phyloP scores from a whole-genome alignment of 352 stramenopile species.

The Saprolegnia parasitica region DNA sequence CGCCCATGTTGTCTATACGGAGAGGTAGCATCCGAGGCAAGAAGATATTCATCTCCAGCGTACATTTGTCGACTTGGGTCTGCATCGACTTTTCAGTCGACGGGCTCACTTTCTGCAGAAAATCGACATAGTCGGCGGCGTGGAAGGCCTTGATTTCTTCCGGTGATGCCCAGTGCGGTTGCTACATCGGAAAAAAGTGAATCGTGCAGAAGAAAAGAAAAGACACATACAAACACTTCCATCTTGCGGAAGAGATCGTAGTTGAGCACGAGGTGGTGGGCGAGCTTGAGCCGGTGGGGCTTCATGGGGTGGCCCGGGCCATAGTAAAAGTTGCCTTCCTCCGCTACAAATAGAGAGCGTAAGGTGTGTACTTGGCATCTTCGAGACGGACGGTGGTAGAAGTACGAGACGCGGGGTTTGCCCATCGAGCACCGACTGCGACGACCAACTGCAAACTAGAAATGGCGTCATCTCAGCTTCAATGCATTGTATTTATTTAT shows the following conservation, averaged over 20 bases:
- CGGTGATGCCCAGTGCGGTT: constrained; percentile 70
- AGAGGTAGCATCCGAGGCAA: background rate
- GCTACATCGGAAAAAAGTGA: constrained; percentile 34
- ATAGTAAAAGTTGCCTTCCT: constrained; percentile 98
- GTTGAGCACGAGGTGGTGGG: constrained; percentile 97
- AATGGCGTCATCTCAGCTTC: background rate
- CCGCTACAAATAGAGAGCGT: constrained; percentile 44
- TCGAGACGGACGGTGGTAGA: constrained; percentile 70
- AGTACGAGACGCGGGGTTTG: constrained; percentile 82
- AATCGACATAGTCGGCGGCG: constrained; percentile 97
- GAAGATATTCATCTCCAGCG: constrained; percentile 22
- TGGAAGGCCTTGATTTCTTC: constrained; percentile 98
- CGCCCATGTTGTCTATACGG: constrained; percentile 90
- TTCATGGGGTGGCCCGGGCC: constrained; percentile 97
- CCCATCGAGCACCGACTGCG: background rate
- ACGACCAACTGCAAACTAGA: constrained; percentile 1
- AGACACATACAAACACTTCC: constrained; percentile 92
- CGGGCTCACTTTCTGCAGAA: constrained; percentile 93
- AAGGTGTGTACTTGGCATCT: background rate
- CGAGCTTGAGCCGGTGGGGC: constrained; percentile 94
- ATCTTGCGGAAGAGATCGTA: constrained; percentile 99
- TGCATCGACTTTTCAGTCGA: constrained; percentile 89
- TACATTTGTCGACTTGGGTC: constrained; percentile 73
- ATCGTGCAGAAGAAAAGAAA: background rate
- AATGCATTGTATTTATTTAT: too few species aligned